Conservation (phyloP, 352 stramenopile species). For the Halophytophthora batemanensis region DNA sequence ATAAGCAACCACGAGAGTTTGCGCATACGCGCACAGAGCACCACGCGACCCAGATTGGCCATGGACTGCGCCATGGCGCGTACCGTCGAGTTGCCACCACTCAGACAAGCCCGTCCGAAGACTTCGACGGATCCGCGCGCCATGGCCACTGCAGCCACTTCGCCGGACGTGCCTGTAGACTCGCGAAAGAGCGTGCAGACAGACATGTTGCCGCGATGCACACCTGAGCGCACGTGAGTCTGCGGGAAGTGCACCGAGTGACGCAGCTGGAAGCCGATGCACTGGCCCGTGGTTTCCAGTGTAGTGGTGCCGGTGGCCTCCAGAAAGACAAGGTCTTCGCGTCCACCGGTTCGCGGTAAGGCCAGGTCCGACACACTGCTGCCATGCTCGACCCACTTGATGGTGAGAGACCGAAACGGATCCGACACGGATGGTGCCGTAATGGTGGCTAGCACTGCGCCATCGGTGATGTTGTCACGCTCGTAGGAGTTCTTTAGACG, state of each 20-base stretch:
- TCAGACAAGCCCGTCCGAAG: constrained; percentile 28
- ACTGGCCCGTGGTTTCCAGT: constrained; percentile 43
- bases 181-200: constrained; percentile 56
- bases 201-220: constrained; percentile 48
- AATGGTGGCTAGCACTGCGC: constrained; percentile 49
- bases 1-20: constrained; percentile 62
- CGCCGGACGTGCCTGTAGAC: constrained; percentile 14
- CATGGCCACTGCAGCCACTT: constrained; percentile 17
- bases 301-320: constrained; percentile 44
- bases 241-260: constrained; percentile 64
- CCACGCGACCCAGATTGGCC: constrained; percentile 23
- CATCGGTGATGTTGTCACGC: constrained; percentile 38
- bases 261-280: constrained; percentile 53
- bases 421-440: constrained; percentile 31
- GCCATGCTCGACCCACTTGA: constrained; percentile 61
- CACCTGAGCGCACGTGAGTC: constrained; percentile 28
- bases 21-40: constrained; percentile 62
- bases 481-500: constrained; percentile 48
- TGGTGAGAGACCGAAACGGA: constrained; percentile 46
- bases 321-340: constrained; percentile 60
- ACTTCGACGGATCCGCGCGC: constrained; percentile 25
- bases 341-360: constrained; percentile 27
- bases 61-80: constrained; percentile 28
- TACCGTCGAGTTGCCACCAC: constrained; percentile 28
- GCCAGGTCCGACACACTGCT: constrained; percentile 28